Evolutionary conservation across 331 rosid genomes (phyloP).

Genomic region (Saraca asoca): DNA sequence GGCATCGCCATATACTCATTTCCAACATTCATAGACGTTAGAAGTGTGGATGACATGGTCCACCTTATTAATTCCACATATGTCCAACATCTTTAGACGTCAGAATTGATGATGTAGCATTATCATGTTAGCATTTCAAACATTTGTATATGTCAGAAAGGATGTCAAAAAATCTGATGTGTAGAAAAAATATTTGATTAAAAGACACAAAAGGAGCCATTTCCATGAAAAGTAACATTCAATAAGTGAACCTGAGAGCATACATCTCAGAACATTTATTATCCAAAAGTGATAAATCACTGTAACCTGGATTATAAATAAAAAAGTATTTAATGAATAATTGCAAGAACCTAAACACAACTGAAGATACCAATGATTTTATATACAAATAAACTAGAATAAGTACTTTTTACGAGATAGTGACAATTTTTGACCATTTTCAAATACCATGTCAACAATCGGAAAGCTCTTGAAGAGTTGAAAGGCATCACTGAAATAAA

Average conservation of each 20-base stretch:
- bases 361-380: constrained; percentile 9
- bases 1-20: no score
- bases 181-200: no score
- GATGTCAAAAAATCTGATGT: no score
- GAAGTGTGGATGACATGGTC: no score
- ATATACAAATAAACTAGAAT: constrained; percentile 65
- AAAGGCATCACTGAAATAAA: constrained; percentile 58
- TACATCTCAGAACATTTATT: no score
- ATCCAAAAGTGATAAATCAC: constrained; percentile 26
- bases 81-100: no score
- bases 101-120: no score
- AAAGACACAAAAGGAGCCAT: constrained; percentile 60
- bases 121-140: no score
- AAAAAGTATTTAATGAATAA: constrained; percentile 30
- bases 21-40: no score
- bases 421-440: constrained; percentile 65
- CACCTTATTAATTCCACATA: no score
- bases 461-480: constrained; percentile 69
- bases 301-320: constrained; percentile 15
- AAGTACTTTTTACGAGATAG: constrained; percentile 93
- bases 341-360: constrained; percentile 21
- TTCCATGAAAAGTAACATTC: constrained; percentile 56
- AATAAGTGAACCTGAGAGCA: constrained; percentile 67
- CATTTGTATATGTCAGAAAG: no score
- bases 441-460: constrained; percentile 86